Conservation (phyloP, 306 rosid genomes). For the Cucumis cinereus region DNA sequence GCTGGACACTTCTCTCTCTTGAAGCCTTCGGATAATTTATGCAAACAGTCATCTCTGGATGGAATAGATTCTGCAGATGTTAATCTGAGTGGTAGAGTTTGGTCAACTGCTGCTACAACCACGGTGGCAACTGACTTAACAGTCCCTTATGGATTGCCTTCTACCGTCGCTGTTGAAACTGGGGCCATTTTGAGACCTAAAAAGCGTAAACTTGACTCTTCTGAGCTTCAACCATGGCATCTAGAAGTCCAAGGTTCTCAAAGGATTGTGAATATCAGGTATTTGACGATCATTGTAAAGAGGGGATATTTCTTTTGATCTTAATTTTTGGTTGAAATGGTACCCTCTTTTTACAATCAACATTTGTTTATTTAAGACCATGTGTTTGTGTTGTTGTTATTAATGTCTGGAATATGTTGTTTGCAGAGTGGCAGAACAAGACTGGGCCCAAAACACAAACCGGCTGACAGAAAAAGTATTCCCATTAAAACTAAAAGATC, state of each 20-base stretch:
- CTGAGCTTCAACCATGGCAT: constrained; percentile 33
- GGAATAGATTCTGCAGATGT: constrained; percentile 13
- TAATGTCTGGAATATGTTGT: not conserved
- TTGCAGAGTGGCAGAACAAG: constrained; percentile 34
- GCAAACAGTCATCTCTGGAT: constrained; percentile 20
- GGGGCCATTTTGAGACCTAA: constrained; percentile 20
- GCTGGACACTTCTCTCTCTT: constrained; percentile 18
- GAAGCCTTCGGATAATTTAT: constrained; percentile 22
- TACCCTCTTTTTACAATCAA: not conserved
- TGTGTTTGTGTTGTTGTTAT: not conserved
- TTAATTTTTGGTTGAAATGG: not conserved
- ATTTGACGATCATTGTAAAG: not conserved
- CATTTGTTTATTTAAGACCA: not conserved
- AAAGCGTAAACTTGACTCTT: constrained; percentile 30
- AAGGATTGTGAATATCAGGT: constrained; percentile 32
- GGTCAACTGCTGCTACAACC: constrained; percentile 17
- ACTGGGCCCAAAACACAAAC: constrained; percentile 34
- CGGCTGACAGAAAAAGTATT: constrained; percentile 32
- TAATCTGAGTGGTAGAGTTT: constrained; percentile 23
- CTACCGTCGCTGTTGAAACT: constrained; percentile 15
- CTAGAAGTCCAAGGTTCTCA: constrained; percentile 27
- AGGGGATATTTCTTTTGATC: not conserved
- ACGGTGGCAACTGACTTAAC: constrained; percentile 14
- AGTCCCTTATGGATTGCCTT: constrained; percentile 11
- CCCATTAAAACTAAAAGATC: not conserved